Conservation (phyloP, 495 filamentous ascomycete genomes). For the Cladorrhinum samala region DNA sequence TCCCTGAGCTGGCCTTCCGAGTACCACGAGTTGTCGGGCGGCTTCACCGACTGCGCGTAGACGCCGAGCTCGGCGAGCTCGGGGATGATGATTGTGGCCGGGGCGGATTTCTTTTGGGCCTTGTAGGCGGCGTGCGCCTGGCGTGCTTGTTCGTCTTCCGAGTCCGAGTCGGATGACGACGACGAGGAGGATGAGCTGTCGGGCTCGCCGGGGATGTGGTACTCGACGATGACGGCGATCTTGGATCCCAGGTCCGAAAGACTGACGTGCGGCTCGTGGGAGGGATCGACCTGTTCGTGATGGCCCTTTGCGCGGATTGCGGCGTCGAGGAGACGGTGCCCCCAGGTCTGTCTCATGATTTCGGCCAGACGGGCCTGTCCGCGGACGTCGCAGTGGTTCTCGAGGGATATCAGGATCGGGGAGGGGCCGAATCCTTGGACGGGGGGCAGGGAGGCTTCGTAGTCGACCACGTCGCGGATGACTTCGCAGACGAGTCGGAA, state of each 20-base stretch:
- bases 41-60: slow-evolving; percentile 53
- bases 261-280: slow-evolving; percentile 32
- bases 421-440: slow-evolving; percentile 32
- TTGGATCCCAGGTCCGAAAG: slow-evolving; percentile 45
- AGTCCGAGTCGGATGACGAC: slow-evolving; percentile 20
- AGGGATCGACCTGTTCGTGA: slow-evolving; percentile 30
- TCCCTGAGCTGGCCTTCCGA: slow-evolving; percentile 27
- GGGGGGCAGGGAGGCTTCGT: slow-evolving; percentile 27
- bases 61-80: slow-evolving; percentile 50
- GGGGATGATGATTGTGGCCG: slow-evolving; percentile 39
- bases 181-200: slow-evolving; percentile 21
- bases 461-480: slow-evolving; percentile 43
- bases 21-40: slow-evolving; percentile 47
- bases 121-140: slow-evolving; percentile 34
- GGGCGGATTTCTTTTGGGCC: slow-evolving; percentile 32
- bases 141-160: slow-evolving; percentile 38
- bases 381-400: slow-evolving; percentile 45
- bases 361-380: slow-evolving; percentile 45
- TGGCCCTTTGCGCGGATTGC: slow-evolving; percentile 39
- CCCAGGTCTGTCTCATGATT: slow-evolving; percentile 51
- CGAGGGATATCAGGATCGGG: slow-evolving; percentile 48
- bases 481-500: slow-evolving; percentile 49
- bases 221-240: slow-evolving; percentile 51
- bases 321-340: slow-evolving; percentile 42
- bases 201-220: slow-evolving; percentile 44